Percentiles rank a stretch among this genome's conserved stretches.
phyloP scores from a whole-genome alignment of 352 stramenopile genomes.

The Globisporangium viniferum region DNA sequence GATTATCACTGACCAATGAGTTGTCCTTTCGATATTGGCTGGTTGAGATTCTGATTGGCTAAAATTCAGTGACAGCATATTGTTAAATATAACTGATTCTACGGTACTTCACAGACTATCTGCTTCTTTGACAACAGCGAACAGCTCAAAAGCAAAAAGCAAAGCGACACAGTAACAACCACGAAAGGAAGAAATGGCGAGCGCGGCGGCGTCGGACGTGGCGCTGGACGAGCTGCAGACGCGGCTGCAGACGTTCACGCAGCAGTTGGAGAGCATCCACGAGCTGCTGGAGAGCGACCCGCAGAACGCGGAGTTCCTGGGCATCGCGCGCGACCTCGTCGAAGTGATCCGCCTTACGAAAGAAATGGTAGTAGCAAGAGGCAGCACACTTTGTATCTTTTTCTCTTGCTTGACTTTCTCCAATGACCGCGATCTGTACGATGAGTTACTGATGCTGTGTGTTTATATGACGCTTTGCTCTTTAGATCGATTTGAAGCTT shows the following conservation, averaged over 20 bases:
- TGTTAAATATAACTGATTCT: too few species aligned
- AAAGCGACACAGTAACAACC: background rate
- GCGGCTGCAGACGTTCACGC: conserved; percentile 72
- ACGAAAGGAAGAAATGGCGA: conserved; percentile 11
- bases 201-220: conserved; percentile 23
- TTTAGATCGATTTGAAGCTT: conserved; percentile 28
- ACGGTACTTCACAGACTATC: too few species aligned
- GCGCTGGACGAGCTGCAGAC: conserved; percentile 71
- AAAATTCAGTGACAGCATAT: too few species aligned
- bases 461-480: background rate
- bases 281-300: conserved; percentile 69
- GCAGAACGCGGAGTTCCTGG: conserved; percentile 68
- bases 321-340: conserved; percentile 74
- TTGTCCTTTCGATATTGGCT: background rate
- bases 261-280: conserved; percentile 82
- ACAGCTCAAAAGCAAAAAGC: background rate
- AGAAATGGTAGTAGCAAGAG: conserved; percentile 52
- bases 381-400: background rate
- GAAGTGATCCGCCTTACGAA: conserved; percentile 86
- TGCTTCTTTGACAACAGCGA: too few species aligned
- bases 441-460: background rate
- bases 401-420: background rate
- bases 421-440: background rate
- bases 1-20: background rate
- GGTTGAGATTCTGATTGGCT: too few species aligned